Base-by-base conservation (phyloP, 2,329 filamentous ascomycete genomes). In the Monosporascus sp. region DNA sequence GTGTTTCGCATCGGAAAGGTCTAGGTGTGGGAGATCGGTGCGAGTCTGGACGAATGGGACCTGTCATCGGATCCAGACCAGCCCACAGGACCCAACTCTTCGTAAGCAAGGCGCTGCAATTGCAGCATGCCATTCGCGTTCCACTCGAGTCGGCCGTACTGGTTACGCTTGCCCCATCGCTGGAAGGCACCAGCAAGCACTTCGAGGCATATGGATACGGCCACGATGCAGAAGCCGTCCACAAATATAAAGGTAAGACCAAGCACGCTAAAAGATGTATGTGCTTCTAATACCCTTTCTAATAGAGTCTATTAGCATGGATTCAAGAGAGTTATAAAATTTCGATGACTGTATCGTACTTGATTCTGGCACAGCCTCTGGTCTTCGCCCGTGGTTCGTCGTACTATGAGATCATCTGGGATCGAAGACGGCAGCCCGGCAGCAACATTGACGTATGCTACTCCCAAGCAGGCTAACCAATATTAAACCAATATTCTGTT, bases 261-360 rank as follows among this genome's bases (percentile, higher is more conserved):
- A 17, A 56, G 45, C 17, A 56, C 9, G 48, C 54, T 56, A 40
- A 56, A 53, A 53, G 5, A 48, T 24, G 31, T 53, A 27, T n/a
- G 34, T 20, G 14, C 48, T 19, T 17, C 51, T 56, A 8, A 41
- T 41, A 26, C 53, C 44, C 44, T 31, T 50, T 56, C 51, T 56
- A 17, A 31, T 16, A 16, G 36, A n/a, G 16, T 19, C 14, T 22
- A 24, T 45, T 24, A 45, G 37, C 24, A 24, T 36, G 3, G 27
- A 17, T 9, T 26, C 2, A n/a, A 24, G n/a, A 27, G n/a, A 31
- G 20, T 0, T 16, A 9, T 16, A 41, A 20, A 11, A 16, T 4
- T 34, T 11, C 8, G 37, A 24, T 14, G 31, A 19, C 51, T 26
- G 22, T 26, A 41, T 41, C 19, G n/a, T 48, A 48, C 27, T 34